Conservation (phyloP, 768 basidiomycete genomes). For the Fomitopsis pulvina region DNA sequence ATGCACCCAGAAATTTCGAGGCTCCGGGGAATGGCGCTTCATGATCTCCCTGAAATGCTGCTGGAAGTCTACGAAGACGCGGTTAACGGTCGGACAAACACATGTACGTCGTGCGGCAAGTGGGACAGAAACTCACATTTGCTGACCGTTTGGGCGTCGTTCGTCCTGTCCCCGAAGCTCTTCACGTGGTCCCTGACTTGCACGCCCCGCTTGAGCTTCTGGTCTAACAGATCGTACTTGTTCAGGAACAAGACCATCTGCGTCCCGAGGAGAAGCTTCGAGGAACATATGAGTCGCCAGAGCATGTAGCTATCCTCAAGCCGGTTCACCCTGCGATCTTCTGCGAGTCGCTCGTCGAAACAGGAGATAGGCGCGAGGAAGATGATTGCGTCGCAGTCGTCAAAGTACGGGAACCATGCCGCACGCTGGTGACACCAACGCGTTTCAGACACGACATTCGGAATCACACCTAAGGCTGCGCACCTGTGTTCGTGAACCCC, state of each 20-base stretch:
- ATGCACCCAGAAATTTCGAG: constrained; percentile 65
- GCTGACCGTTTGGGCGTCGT: constrained; percentile 62
- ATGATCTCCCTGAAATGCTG: constrained; percentile 75
- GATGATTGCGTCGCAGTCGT: constrained; percentile 81
- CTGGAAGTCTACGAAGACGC: constrained; percentile 75
- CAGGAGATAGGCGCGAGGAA: constrained; percentile 78
- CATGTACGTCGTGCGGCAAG: no score
- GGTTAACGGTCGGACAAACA: no score
- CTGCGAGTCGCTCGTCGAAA: constrained; percentile 75
- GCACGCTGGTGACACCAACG: constrained; percentile 27
- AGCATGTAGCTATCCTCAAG: constrained; percentile 33
- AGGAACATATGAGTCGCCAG: constrained; percentile 24
- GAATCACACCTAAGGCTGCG: constrained; percentile 5
- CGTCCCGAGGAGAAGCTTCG: constrained; percentile 23
- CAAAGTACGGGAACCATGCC: constrained; percentile 80
- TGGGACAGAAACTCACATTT: constrained; percentile 60
- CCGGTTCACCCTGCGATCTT: constrained; percentile 67
- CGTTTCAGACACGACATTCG: no score
- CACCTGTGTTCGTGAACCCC: constrained; percentile 69
- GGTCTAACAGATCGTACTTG: constrained; percentile 63
- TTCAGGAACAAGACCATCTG: constrained; percentile 36
- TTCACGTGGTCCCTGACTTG: constrained; percentile 63
- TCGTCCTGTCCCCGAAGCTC: constrained; percentile 67
- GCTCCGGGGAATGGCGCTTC: constrained; percentile 52
- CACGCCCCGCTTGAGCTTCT: constrained; percentile 63